A percentile compares a stretch with the other conserved stretches of the same genome.
Conservation (phyloP, 164 flowering plant species). For the Vitis rotundifolia region DNA sequence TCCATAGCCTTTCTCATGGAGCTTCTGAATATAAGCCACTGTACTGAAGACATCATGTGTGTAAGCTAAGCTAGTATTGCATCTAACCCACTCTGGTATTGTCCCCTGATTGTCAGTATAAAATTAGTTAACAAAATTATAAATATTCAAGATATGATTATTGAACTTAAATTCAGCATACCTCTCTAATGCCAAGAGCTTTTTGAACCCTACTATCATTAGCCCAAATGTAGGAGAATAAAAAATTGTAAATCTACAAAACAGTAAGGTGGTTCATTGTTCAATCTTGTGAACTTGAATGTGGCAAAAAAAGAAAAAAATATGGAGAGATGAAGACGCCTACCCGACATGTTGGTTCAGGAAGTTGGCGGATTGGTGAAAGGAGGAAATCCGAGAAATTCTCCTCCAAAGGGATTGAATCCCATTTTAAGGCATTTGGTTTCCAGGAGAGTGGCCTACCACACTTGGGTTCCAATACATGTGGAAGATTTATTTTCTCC, state of each 20-base stretch:
- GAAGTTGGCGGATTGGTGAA: background rate
- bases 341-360: background rate
- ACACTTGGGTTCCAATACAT: constrained; percentile 7
- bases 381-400: background rate
- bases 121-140: too few species aligned
- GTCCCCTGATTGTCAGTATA: background rate
- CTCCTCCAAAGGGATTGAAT: background rate
- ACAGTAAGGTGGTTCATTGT: background rate
- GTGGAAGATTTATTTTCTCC: background rate
- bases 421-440: background rate
- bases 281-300: background rate
- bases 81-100: background rate
- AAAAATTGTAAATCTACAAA: constrained; percentile 5
- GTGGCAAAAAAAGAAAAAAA: background rate
- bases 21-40: background rate
- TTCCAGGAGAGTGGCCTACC: background rate
- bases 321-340: background rate
- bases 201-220: constrained; percentile 8
- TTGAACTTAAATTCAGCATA: background rate
- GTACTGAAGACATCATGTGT: background rate
- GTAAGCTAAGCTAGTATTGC: background rate
- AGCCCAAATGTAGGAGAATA: constrained; percentile 14
- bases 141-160: background rate
- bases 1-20: background rate
- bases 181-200: background rate